Evolutionary conservation across 2,329 filamentous ascomycete genomes (phyloP), one percentile per base, ranked within the genome.

Genomic region (Drechslerella dactyloides): DNA sequence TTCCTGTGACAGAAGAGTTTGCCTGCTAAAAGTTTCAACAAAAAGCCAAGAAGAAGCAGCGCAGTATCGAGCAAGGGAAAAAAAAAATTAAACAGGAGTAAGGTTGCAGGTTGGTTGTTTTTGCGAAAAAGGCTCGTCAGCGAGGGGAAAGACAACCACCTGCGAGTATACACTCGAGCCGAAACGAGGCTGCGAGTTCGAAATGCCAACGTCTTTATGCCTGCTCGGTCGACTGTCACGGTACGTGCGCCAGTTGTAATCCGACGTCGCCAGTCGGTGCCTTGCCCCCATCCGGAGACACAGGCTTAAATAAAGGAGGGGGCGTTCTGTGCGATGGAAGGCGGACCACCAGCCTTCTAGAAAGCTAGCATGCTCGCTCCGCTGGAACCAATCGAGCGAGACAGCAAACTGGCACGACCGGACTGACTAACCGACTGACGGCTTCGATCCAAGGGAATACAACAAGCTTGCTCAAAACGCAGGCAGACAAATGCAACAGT

Each of bases 281-380:
- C 58, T 58, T 58, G 52, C 55, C 53, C 53, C 54, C 53, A 53
- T 46, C 40, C 54, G 37, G 33, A 42, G 51, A 42, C 37, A 48
- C 44, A 51, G 33, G 48, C 37, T 63, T 27, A n/a, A 27, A 37
- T 62, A 57, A 46, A 62, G 52, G 40, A 52, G 48, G 53, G 42
- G 35, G 46, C 40, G 37, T 54, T 55, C 35, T 53, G 66, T 70
- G 66, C 40, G 53, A 70, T 57, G 53, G 66, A 70, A 70, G 53
- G 48, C 53, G 44, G 57, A 54, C n/a, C 21, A 58, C 58, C 46
- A 61, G 54, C 19, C 58, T 70, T 70, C 66, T 59, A 64, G 66
- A 70, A 70, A 70, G 44, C 13, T 27, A 37, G 60, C 53, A 46
- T 19, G 35, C 44, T 27, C 55, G 51, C 40, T 42, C 37, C 48